Conservation (phyloP, 2,329 filamentous ascomycete genomes). For the Talaromyces sp. region DNA sequence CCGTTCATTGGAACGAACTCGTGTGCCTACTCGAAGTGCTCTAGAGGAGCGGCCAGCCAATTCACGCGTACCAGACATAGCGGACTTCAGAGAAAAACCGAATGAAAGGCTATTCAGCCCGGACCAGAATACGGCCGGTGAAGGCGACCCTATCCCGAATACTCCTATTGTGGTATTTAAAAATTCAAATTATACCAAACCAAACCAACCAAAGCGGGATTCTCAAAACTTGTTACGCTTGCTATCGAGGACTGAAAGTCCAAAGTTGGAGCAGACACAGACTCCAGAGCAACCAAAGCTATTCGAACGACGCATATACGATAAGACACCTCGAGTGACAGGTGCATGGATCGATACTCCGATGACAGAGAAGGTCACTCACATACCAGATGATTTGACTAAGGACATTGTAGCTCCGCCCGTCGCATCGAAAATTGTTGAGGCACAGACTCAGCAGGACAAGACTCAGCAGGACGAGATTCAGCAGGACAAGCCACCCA, state of each 20-base stretch:
- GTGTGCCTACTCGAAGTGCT: slow-evolving; percentile 22
- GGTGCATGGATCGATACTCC: slow-evolving; percentile 54
- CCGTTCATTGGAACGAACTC: slow-evolving; percentile 32
- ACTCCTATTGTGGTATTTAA: slow-evolving; percentile 44
- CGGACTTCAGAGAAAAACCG: slow-evolving; percentile 10
- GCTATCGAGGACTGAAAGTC: slow-evolving; percentile 43
- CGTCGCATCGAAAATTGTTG: slow-evolving; percentile 8
- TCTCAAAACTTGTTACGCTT: slow-evolving; percentile 48
- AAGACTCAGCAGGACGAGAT: too few species aligned
- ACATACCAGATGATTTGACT: slow-evolving; percentile 27
- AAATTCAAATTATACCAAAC: slow-evolving; percentile 32
- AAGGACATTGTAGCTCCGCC: slow-evolving; percentile 29
- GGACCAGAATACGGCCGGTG: slow-evolving; percentile 17
- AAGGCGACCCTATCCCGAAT: slow-evolving; percentile 38
- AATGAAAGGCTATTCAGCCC: slow-evolving; percentile 13
- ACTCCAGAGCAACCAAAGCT: slow-evolving; percentile 40
- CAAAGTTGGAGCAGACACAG: slow-evolving; percentile 32
- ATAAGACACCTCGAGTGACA: slow-evolving; percentile 49
- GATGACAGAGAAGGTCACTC: slow-evolving; percentile 39
- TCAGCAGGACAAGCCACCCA: slow-evolving; percentile 10
- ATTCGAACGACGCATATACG: slow-evolving; percentile 36
- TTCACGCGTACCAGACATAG: slow-evolving; percentile 13
- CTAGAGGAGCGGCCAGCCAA: slow-evolving; percentile 27
- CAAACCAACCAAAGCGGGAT: slow-evolving; percentile 35
- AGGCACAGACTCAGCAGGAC: slow-evolving; percentile 6